phyloP scores from a whole-genome alignment of 164 flowering plant genomes.

The Nymphaea colorata region DNA sequence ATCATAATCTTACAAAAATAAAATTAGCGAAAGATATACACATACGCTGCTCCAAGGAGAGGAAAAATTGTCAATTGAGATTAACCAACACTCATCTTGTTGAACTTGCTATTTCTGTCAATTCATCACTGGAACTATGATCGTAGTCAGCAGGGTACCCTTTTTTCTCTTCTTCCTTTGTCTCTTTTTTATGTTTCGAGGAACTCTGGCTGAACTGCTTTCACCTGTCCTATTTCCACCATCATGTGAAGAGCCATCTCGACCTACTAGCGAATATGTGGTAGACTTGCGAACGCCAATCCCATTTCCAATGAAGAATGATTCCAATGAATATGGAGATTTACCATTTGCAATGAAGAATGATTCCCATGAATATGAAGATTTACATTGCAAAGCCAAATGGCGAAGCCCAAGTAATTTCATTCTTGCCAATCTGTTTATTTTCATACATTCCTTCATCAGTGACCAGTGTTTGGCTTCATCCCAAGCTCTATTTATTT shows the following conservation, averaged over 20 bases:
- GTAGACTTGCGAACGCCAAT: constrained; percentile 48
- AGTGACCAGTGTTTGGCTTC: constrained; percentile 22
- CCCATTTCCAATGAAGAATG: too few relatives aligned
- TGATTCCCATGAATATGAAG: constrained; percentile 61
- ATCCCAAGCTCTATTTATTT: constrained; percentile 19
- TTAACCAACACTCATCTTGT: constrained; percentile 58
- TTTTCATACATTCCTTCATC: constrained; percentile 22
- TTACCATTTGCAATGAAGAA: constrained; percentile 44
- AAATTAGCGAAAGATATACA: background rate
- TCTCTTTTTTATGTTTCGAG: constrained; percentile 38
- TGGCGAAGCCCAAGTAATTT: constrained; percentile 55
- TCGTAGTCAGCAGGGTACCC: constrained; percentile 17
- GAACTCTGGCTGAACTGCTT: constrained; percentile 14
- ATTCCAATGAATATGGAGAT: too few relatives aligned
- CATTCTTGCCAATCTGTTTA: constrained; percentile 23
- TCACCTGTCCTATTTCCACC: constrained; percentile 24
- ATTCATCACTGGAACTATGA: constrained; percentile 18
- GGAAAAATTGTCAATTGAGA: constrained; percentile 67
- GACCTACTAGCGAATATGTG: constrained; percentile 28
- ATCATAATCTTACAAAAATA: too few relatives aligned
- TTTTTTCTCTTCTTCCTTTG: constrained; percentile 42
- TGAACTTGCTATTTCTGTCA: constrained; percentile 25
- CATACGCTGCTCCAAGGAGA: constrained; percentile 71
- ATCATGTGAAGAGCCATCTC: constrained; percentile 23
- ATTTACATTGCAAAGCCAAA: constrained; percentile 39